A percentile compares a stretch with the other conserved stretches of the same genome.
Conservation (phyloP, 2,329 filamentous ascomycete genomes). For the Microcera coccophila region DNA sequence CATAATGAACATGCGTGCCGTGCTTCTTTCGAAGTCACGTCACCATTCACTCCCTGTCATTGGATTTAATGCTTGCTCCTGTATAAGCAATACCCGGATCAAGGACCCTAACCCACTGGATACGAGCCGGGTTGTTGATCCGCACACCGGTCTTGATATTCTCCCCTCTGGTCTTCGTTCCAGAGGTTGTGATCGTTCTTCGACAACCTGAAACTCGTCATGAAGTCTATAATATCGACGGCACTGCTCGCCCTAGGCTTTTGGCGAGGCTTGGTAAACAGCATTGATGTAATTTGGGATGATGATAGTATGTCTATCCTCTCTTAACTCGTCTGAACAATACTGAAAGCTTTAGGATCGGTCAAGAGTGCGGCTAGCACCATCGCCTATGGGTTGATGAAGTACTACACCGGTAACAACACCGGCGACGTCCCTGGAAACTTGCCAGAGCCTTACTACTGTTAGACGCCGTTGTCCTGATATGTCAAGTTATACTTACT, state of each 20-base stretch:
- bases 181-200: neutral
- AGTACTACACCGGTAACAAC: slow-evolving; percentile 54
- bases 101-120: no score
- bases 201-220: neutral
- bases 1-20: no score
- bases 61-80: no score
- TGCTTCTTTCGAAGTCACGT: no score
- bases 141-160: neutral
- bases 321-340: neutral
- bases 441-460: slow-evolving; percentile 61
- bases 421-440: slow-evolving; percentile 57
- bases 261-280: neutral
- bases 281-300: slow-evolving; percentile 5
- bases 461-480: slow-evolving; percentile 43
- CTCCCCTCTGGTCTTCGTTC: neutral
- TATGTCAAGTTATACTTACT: slow-evolving; percentile 15
- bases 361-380: slow-evolving; percentile 47
- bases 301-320: slow-evolving; percentile 17
- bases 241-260: neutral
- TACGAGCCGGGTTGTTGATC: neutral
- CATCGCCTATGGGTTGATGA: slow-evolving; percentile 46
- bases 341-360: slow-evolving; percentile 37
- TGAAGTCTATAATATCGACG: neutral
- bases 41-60: no score
- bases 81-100: no score